Evolutionary conservation across 768 basidiomycete species (phyloP).

Genomic region (Lactarius indigo): DNA sequence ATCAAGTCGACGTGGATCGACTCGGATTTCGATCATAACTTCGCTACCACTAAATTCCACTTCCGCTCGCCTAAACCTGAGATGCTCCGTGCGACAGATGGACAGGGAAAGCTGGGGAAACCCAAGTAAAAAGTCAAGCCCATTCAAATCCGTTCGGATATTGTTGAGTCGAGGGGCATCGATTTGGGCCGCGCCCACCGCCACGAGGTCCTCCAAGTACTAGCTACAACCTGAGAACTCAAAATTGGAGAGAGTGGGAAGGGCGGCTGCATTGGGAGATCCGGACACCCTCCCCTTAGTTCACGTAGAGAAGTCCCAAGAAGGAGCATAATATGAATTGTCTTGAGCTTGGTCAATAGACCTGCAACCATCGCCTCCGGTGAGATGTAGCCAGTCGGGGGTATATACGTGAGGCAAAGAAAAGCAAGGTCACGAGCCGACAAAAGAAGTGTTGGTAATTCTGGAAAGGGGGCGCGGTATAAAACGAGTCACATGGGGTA

Average conservation of each 20-base stretch:
- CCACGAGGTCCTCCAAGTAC: not conserved
- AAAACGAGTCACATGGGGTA: not conserved
- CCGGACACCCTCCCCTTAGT: not conserved
- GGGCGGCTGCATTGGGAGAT: not conserved
- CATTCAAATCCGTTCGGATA: not conserved
- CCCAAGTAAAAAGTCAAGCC: not conserved
- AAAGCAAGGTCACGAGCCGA: not conserved
- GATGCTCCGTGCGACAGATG: not conserved
- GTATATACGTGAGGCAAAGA: not conserved
- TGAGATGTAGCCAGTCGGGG: not conserved
- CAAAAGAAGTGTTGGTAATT: not conserved
- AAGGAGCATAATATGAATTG: not conserved
- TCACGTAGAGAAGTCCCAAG: not conserved
- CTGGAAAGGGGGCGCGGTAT: not conserved
- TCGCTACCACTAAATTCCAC: not conserved
- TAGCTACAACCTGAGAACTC: not conserved
- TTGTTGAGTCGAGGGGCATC: not conserved
- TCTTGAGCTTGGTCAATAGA: not conserved
- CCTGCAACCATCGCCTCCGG: not conserved
- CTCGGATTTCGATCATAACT: not conserved
- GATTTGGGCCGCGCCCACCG: too few relatives aligned
- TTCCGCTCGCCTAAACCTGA: not conserved
- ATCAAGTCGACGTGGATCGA: not conserved
- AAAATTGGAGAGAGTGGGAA: not conserved
- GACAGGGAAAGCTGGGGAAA: not conserved